phyloP scores from a whole-genome alignment of 495 filamentous ascomycete genomes.

The Annulohypoxylon bovei region DNA sequence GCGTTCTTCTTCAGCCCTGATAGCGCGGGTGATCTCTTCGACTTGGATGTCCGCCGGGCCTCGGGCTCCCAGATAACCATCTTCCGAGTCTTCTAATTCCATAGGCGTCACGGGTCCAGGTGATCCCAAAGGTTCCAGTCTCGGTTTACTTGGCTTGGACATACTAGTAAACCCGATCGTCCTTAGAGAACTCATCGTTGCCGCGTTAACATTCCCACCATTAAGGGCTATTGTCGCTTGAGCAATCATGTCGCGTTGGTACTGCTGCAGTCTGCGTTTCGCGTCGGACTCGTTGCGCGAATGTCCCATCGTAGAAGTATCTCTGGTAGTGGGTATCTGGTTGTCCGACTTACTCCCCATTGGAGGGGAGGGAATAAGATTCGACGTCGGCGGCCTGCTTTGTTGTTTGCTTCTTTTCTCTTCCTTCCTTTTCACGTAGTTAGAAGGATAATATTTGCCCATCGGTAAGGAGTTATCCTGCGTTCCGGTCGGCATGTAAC shows the following conservation, averaged over 20 bases:
- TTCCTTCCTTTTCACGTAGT: conserved; percentile 56
- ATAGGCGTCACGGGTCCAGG: conserved; percentile 83
- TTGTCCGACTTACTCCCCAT: conserved; percentile 44
- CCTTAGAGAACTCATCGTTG: conserved; percentile 41
- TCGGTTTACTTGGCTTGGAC: conserved; percentile 67
- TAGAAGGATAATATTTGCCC: conserved; percentile 66
- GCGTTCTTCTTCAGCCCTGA: conserved; percentile 34
- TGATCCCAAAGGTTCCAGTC: conserved; percentile 73
- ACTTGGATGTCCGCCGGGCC: conserved; percentile 19
- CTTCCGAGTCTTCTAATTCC: conserved; percentile 64
- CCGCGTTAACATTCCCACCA: conserved; percentile 49
- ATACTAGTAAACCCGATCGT: conserved; percentile 46
- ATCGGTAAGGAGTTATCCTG: conserved; percentile 53
- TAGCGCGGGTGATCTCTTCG: conserved; percentile 37
- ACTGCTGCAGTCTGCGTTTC: conserved; percentile 63
- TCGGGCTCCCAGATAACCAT: conserved; percentile 40
- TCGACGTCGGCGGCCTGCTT: conserved; percentile 27
- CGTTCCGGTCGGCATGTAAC: conserved; percentile 54
- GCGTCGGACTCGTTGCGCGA: conserved; percentile 56
- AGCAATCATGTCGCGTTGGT: conserved; percentile 69
- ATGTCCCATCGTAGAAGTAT: conserved; percentile 32
- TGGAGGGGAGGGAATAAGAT: conserved; percentile 23
- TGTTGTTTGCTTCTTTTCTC: conserved; percentile 37
- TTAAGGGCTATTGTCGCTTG: conserved; percentile 60
- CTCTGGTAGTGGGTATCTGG: conserved; percentile 42